Base-by-base conservation (phyloP, 345 rosid species). In the Capsella bursapastoris region DNA sequence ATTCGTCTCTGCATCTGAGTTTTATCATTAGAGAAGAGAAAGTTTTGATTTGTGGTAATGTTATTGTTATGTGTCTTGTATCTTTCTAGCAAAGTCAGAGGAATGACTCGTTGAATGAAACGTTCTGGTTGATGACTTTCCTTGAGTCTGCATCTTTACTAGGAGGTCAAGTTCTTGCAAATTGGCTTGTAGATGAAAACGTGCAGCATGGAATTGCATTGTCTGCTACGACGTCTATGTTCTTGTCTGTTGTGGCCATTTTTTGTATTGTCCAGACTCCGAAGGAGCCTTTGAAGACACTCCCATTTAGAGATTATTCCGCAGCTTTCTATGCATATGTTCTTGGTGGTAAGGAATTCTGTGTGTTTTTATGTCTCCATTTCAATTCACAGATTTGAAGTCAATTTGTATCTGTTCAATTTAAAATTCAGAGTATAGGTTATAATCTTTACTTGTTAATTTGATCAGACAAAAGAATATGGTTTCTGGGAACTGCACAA, bases 51-150 rank as follows among this genome's bases (percentile, higher is more conserved):
- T 45, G 13, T 49, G 1, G 15, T 40, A 0, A 3, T 49, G 15
- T 22, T 35, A 0, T 43, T 49, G 27, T 41, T 37, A 0, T 52
- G 66, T 61, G 43, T 53, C 12, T 71, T 68, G 80, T 40, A 14
- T 32, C 41, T 73, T 69, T 84, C 78, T 88, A 94, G 97, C 90
- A 83, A 85, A 96, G 96, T 66, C 90, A 86, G 70, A 74, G 94
- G 63, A 90, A 86, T 76, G 96, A 90, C 60, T 72, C 80, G 63
- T 80, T 92, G 81, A 88, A 76, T 53, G 96, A 90, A 58, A 90
- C 87, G n/a, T 95, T 92, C 70, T 90, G 98, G 99, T 75, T 90
- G 58, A 92, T 95, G 98, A 87, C 85, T 49, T 88, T 90, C 66
- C 80, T 90, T 7, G 98, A 92, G 83, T 88, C 97, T 12, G 92